Base-by-base conservation (phyloP, 352 stramenopile species). In the Globisporangium takayamanum region DNA sequence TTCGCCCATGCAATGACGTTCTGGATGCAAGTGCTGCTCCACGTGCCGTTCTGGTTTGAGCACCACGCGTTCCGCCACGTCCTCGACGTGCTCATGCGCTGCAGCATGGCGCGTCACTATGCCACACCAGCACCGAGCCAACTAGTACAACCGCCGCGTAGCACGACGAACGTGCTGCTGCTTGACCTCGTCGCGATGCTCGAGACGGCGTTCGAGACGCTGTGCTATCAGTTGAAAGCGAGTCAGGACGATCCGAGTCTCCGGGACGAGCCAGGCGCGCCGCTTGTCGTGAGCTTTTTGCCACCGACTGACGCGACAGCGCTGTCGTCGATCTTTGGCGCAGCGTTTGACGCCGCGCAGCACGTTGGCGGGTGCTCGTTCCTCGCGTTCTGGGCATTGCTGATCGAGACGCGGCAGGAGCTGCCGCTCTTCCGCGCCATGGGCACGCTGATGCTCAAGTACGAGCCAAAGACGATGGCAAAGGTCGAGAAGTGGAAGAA, bases 401-500 rank as follows among this genome's bases (percentile, higher is more conserved):
- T 93, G 22, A 62, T 88, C 10, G 84, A 93, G 67, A 88, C 82
- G n/a, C 74, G 78, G 25, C 86, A 89, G 62, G 84, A 93, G 60
- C 68, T 84, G 5, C 73, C 76, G 4, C 56, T 93, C 46, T 92
- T 90, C 54, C 55, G 78, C 3, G 69, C 69, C 2, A 78, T 91
- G 70, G 84, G 84, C 2, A 65, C 77, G 26, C 39, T 93, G 0
- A 76, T 93, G 69, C 71, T 90, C 8, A 87, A 88, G 49, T 89
- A 76, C 53, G 81, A 90, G 36, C 81, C 84, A 0, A 86, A 84
- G 46, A 77, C 84, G 11, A 90, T 87, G 69, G 86, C 83, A 37
- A 91, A 89, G 53, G 47, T 93, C 33, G 79, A 89, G 49, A 93
- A 91, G 54, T 80, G 89, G 64, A 85, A 78, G 57, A 85, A 78